Conservation (phyloP, 305 asterid genomes). For the Withania somnifera region DNA sequence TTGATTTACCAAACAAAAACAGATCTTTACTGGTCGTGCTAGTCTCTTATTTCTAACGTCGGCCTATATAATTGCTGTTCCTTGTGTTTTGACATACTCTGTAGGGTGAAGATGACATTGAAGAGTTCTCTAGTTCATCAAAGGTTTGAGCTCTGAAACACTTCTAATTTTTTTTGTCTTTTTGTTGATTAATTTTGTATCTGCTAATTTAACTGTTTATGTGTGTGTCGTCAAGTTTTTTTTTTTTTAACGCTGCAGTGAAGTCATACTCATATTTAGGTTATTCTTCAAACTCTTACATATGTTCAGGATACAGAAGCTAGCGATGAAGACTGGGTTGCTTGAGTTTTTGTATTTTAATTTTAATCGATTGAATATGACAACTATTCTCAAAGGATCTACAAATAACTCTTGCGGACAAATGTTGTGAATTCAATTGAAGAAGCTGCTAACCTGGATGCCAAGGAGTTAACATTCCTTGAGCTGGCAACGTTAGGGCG, state of each 20-base stretch:
- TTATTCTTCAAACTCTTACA: background rate
- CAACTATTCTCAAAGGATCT: background rate
- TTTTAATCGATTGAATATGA: background rate
- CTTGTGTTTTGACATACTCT: slow-evolving; percentile 6
- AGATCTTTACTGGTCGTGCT: background rate
- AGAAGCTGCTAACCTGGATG: background rate
- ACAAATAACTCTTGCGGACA: background rate
- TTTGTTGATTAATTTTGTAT: background rate
- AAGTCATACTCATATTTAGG: background rate
- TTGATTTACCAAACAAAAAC: background rate
- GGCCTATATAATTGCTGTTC: background rate
- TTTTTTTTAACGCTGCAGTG: background rate
- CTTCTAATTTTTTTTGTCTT: background rate
- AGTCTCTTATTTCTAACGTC: background rate
- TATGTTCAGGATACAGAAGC: slow-evolving; percentile 33
- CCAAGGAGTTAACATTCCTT: background rate
- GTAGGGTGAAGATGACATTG: slow-evolving; percentile 51
- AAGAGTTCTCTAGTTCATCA: slow-evolving; percentile 51
- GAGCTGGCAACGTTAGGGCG: background rate
- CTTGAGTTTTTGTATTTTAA: slow-evolving; percentile 12
- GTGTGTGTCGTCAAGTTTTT: background rate
- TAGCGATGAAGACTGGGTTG: slow-evolving; percentile 63
- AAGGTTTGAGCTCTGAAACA: slow-evolving; percentile 9
- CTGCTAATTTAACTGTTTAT: background rate
- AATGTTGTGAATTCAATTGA: background rate